phyloP scores from a whole-genome alignment of 2,329 filamentous ascomycete species.

The Chaetothyriales sp. region DNA sequence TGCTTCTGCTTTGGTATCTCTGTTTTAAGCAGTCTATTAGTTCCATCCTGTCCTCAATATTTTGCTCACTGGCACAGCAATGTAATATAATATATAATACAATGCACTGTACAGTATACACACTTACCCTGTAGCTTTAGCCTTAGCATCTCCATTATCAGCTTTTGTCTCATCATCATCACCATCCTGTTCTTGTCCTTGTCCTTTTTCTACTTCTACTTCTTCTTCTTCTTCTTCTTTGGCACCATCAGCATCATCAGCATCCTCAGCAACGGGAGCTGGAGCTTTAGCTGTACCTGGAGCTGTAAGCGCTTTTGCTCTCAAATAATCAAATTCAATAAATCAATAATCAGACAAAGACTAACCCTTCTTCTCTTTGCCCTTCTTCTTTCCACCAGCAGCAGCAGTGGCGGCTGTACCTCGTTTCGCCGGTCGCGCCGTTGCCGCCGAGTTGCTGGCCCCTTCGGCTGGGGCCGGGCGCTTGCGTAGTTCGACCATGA shows the following conservation, averaged over 20 bases:
- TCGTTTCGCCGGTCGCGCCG: not conserved
- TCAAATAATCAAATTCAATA: too few species aligned
- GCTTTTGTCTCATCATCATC: not conserved
- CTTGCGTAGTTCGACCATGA: slow-evolving; percentile 44
- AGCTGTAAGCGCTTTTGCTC: too few species aligned
- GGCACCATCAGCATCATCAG: not conserved
- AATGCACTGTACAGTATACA: too few species aligned
- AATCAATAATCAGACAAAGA: too few species aligned
- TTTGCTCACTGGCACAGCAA: too few species aligned
- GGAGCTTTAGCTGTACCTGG: too few species aligned
- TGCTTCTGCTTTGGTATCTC: too few species aligned
- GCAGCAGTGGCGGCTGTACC: slow-evolving; percentile 1
- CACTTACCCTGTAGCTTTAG: not conserved
- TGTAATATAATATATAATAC: too few species aligned
- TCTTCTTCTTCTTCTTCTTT: not conserved
- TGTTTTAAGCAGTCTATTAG: too few species aligned
- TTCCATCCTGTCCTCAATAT: not conserved
- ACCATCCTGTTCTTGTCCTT: not conserved
- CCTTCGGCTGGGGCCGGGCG: slow-evolving; percentile 39
- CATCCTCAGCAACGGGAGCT: not conserved
- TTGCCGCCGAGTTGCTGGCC: not conserved
- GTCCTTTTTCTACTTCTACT: not conserved
- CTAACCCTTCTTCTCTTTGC: not conserved
- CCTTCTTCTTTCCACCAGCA: slow-evolving; percentile 1
- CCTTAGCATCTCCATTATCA: not conserved